phyloP scores from a whole-genome alignment of 2,329 filamentous ascomycete genomes.

The Cordyceps militaris region DNA sequence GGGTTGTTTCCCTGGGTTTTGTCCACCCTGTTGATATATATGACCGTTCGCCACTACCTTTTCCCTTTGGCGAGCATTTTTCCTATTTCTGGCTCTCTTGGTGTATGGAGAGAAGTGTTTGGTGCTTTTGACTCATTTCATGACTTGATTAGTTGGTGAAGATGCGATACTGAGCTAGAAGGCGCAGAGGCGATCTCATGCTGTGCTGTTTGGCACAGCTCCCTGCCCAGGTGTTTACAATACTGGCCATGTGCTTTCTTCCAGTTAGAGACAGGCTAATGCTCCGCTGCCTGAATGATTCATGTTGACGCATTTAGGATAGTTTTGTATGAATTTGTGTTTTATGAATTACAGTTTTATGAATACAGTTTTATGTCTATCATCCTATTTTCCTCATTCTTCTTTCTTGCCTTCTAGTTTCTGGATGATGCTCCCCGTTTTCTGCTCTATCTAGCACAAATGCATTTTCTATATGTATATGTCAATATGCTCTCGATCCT shows the following conservation, averaged over 20 bases:
- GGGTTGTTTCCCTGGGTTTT: not conserved
- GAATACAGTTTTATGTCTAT: not conserved
- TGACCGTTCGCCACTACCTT: not conserved
- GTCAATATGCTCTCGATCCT: not conserved
- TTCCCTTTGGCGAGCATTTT: not conserved
- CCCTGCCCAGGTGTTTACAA: not conserved
- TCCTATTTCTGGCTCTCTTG: not conserved
- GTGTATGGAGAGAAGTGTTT: not conserved
- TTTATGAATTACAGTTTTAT: not conserved
- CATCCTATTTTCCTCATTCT: too few relatives aligned
- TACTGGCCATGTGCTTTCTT: not conserved
- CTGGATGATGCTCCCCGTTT: not conserved
- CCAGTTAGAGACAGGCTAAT: constrained; percentile 14
- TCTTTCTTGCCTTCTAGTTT: too few relatives aligned
- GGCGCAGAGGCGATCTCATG: constrained; percentile 8
- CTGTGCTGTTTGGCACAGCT: not conserved
- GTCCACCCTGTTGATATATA: not conserved
- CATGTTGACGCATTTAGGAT: not conserved
- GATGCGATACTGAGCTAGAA: constrained; percentile 6
- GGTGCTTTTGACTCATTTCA: not conserved
- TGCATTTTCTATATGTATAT: not conserved
- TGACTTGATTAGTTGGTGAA: not conserved
- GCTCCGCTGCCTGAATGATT: not conserved
- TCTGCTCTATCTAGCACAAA: not conserved
- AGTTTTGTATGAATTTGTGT: constrained; percentile 1